These are phyloP conservation scores for Cudoniella acicularis DNA, from an alignment of 495 filamentous ascomycete genomes.

Conservation along the genomic window DNA sequence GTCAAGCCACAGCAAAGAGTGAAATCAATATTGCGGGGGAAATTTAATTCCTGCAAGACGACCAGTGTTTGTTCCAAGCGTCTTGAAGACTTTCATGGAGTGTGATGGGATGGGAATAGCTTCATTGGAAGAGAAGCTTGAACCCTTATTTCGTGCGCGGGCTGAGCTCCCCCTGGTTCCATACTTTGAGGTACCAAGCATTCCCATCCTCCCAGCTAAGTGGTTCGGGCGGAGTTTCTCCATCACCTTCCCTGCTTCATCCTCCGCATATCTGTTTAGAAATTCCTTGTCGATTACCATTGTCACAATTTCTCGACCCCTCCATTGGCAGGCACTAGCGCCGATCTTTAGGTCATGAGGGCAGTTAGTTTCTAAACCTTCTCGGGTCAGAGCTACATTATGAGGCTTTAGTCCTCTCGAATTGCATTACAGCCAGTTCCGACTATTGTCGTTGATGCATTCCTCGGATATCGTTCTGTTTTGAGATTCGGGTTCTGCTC, in stretches of 20 bases:
- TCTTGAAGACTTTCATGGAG: neutral
- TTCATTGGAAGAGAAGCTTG: neutral
- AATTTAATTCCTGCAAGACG: neutral
- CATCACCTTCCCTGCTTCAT: neutral
- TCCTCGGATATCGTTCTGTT: neutral
- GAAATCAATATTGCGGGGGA: neutral
- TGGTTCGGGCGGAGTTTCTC: neutral
- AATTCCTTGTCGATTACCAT: neutral
- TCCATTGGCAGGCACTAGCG: neutral
- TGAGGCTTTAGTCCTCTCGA: neutral
- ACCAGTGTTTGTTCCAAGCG: neutral
- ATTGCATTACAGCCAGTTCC: neutral
- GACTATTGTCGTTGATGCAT: neutral
- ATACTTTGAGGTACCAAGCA: neutral
- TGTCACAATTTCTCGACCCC: neutral
- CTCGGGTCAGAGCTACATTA: neutral
- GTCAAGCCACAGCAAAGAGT: neutral
- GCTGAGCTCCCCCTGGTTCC: no score
- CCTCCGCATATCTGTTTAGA: neutral
- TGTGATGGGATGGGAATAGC: neutral
- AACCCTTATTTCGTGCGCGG: no score
- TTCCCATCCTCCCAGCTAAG: neutral
- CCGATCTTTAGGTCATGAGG: neutral
- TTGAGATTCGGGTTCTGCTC: neutral
- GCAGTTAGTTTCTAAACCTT: neutral